Evolutionary conservation across 306 rosid species (phyloP).

Genomic region (Cicer judaicum): DNA sequence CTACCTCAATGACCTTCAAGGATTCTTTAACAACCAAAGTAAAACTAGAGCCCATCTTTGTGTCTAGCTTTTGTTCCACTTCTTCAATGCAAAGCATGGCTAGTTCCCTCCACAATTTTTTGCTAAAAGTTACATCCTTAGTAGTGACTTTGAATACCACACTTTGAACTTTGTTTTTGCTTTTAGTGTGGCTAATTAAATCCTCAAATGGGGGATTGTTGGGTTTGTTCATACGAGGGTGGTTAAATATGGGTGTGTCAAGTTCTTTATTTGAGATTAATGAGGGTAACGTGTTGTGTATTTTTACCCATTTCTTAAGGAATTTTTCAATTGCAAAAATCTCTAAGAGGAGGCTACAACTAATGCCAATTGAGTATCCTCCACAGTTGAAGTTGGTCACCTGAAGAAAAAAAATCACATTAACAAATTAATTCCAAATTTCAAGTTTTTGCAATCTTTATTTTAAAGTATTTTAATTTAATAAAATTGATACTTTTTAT

Average conservation of each 20-base stretch:
- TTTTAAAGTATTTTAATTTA: not conserved
- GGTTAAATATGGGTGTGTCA: conserved; percentile 48
- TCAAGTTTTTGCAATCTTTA: not conserved
- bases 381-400: conserved; percentile 66
- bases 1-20: conserved; percentile 35
- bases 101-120: conserved; percentile 18
- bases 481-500: not conserved
- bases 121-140: not conserved
- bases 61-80: conserved; percentile 44
- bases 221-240: not conserved
- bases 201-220: conserved; percentile 16
- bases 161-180: conserved; percentile 42
- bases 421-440: not conserved
- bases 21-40: conserved; percentile 44
- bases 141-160: conserved; percentile 47
- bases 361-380: conserved; percentile 68
- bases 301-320: conserved; percentile 61
- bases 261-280: conserved; percentile 15
- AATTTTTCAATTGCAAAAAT: conserved; percentile 50
- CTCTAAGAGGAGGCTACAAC: conserved; percentile 68
- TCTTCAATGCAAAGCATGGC: conserved; percentile 57
- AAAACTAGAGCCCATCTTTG: conserved; percentile 38
- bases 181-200: conserved; percentile 37
- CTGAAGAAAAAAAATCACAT: conserved; percentile 34
- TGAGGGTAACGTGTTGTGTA: conserved; percentile 43